Conservation (phyloP, 768 basidiomycete genomes). For the Auriculariales sp. region DNA sequence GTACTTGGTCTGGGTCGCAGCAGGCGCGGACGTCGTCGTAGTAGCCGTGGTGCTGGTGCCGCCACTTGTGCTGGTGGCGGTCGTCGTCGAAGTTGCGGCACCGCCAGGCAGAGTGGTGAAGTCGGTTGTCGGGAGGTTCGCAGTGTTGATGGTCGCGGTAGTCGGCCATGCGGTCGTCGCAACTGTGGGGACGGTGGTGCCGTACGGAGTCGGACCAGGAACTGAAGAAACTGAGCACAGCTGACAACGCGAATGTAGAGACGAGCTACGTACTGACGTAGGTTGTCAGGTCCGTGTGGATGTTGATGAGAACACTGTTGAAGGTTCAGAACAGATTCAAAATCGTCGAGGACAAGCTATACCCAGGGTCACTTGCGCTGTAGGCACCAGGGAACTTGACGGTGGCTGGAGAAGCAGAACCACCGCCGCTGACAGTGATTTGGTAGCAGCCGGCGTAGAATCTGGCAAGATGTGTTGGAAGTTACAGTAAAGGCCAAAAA, state of each 20-base stretch:
- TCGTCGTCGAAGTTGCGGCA: not conserved
- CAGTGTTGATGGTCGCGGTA: conserved; percentile 36
- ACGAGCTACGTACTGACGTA: conserved; percentile 15
- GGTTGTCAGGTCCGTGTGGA: conserved; percentile 25
- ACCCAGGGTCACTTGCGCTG: conserved; percentile 2
- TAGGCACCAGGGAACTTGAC: conserved; percentile 4
- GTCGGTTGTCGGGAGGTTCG: conserved; percentile 29
- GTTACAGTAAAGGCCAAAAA: not conserved
- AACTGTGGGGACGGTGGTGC: conserved; percentile 22
- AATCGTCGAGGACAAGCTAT: too few relatives aligned
- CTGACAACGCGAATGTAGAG: not conserved
- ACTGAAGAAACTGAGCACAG: conserved; percentile 8
- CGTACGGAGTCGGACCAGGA: conserved; percentile 37
- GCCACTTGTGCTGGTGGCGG: not conserved
- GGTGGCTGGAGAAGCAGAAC: not conserved
- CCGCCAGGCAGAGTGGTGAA: not conserved
- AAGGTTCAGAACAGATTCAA: too few relatives aligned
- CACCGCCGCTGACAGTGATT: conserved; percentile 1
- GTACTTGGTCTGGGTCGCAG: not conserved
- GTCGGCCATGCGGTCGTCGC: conserved; percentile 30
- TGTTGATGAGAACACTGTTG: conserved; percentile 30
- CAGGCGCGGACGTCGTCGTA: not conserved
- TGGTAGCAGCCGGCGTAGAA: conserved; percentile 7
- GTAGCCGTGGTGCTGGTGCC: not conserved
- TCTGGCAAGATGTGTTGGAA: conserved; percentile 5